Base-by-base conservation (phyloP, 768 basidiomycete genomes). In the Lactifluus rugatus region DNA sequence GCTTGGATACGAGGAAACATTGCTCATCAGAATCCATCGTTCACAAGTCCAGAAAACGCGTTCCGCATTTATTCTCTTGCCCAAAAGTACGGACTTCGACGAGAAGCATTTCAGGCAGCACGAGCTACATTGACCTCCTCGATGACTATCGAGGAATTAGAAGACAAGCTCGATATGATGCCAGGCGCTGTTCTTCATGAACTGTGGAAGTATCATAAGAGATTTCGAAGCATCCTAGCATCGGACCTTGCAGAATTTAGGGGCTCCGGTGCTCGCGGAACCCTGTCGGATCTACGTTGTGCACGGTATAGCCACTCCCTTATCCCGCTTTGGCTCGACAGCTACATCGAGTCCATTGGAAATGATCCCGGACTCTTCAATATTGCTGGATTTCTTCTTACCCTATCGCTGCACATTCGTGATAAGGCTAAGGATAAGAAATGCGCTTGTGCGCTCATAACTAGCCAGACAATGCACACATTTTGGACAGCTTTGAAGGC, bases 291-390 rank as follows among this genome's bases (percentile, higher is more conserved):
- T 10, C 19, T 58, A 10, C 19, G 7, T 13, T 4, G 3, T 26
- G 9, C 34, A 14, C 1, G 34, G 2, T 13, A 13, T 21, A 23
- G 10, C 10, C 21, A 25, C 13, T 28, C 50, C 34, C 13, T 9
- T 0, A 52, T 58, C n/a, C 48, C 55, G 21, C n/a, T 13, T n/a
- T 56, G 55, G 55, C 11, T 56, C 34, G 39, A 28, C 41, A 21
- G 14, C 13, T 57, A 51, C 14, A 45, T 57, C 34, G 44, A 37
- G 9, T 57, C 56, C 25, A 45, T 57, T 19, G 42, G 11, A n/a
- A 9, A 37, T 45, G 5, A 23, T 7, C 56, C 49, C 5, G 4
- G 14, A 8, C 25, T 26, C 44, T 51, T 57, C 10, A 11, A 51
- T 31, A 8, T 45, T 23, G 3, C 25, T 10, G 56, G 51, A 21